Evolutionary conservation across 352 stramenopile genomes (phyloP).

Genomic region (Phytophthora lateralis): DNA sequence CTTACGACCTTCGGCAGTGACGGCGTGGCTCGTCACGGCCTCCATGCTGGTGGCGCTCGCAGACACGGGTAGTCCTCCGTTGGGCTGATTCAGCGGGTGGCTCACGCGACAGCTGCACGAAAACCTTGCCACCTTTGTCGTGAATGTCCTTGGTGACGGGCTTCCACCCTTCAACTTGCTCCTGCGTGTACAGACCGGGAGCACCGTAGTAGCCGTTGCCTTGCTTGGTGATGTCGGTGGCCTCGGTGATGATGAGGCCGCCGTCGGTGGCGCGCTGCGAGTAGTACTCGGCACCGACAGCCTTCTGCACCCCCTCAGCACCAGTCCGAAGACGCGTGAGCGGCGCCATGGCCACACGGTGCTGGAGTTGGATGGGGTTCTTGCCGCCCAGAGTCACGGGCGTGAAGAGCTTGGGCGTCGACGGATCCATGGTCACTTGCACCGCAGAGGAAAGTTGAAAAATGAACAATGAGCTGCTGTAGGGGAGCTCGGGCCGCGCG

Average conservation of each 20-base stretch:
- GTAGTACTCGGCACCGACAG: slow-evolving; percentile 51
- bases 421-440: slow-evolving; percentile 27
- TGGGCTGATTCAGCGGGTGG: slow-evolving; percentile 59
- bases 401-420: slow-evolving; percentile 43
- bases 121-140: slow-evolving; percentile 70
- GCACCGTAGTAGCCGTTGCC: slow-evolving; percentile 39
- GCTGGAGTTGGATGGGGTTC: slow-evolving; percentile 45
- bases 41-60: slow-evolving; percentile 38
- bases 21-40: slow-evolving; percentile 32
- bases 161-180: slow-evolving; percentile 59
- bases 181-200: slow-evolving; percentile 52
- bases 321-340: slow-evolving; percentile 42
- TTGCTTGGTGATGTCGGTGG: slow-evolving; percentile 46
- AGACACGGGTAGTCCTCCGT: slow-evolving; percentile 49
- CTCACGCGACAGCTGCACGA: slow-evolving; percentile 62
- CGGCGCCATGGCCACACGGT: slow-evolving; percentile 60
- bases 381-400: slow-evolving; percentile 43
- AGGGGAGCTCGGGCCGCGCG: neutral
- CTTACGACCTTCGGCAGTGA: slow-evolving; percentile 41
- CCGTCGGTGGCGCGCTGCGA: slow-evolving; percentile 47
- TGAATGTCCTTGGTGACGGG: slow-evolving; percentile 68
- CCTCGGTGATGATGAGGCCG: slow-evolving; percentile 60
- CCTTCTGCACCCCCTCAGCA: slow-evolving; percentile 37
- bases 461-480: slow-evolving; percentile 14
- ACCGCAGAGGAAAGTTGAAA: slow-evolving; percentile 10